These are phyloP conservation scores for Colletotrichum noveboracense DNA, from an alignment of 2,329 filamentous ascomycete genomes.

Conservation along the genomic window DNA sequence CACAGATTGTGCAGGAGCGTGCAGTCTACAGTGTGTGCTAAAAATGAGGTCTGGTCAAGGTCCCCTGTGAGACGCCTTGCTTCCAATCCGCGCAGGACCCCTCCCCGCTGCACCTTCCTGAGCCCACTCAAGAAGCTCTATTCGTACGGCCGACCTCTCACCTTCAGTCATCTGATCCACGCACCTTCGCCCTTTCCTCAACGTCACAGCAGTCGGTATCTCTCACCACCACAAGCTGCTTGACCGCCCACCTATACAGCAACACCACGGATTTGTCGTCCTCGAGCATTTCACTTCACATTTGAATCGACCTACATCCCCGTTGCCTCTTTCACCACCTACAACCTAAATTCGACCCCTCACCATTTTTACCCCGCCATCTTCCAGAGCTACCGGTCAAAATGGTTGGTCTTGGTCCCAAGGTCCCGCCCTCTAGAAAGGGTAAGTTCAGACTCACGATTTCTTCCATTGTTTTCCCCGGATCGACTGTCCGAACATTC, in stretches of 20 bases:
- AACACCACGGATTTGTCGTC: background rate
- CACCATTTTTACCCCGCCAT: constrained; percentile 34
- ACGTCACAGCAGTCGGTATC: constrained; percentile 5
- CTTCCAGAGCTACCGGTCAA: constrained; percentile 31
- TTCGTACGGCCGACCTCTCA: background rate
- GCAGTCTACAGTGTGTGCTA: background rate
- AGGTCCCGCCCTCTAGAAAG: constrained; percentile 62
- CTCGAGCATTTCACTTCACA: background rate
- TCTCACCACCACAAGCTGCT: background rate
- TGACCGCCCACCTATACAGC: background rate
- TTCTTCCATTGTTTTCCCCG: constrained; percentile 10
- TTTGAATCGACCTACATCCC: background rate
- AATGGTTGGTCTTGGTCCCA: constrained; percentile 58
- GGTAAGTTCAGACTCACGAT: constrained; percentile 58
- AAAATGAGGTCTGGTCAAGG: background rate
- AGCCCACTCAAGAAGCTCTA: background rate
- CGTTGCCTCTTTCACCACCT: background rate
- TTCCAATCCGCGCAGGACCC: background rate
- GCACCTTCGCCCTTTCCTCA: constrained; percentile 18
- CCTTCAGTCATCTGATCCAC: constrained; percentile 18
- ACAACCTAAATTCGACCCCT: constrained; percentile 14
- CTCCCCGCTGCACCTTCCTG: background rate
- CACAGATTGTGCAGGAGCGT: background rate
- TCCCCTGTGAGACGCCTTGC: background rate
- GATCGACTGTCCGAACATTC: background rate